Percentiles rank a stretch among this genome's conserved stretches.
phyloP scores from a whole-genome alignment of 495 filamentous ascomycete genomes.

The Hyphodiscus hymeniophilus region DNA sequence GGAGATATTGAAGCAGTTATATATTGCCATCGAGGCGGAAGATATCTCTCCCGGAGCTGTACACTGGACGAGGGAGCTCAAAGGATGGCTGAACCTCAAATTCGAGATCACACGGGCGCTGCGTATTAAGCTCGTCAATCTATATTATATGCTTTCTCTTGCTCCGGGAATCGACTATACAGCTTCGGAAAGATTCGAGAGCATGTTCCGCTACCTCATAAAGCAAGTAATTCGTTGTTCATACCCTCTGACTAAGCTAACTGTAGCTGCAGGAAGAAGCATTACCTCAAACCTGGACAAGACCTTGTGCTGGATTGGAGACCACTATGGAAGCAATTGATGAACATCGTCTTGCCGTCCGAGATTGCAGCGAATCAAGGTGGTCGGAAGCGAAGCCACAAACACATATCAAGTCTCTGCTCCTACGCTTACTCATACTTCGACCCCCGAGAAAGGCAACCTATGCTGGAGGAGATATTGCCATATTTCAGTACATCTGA shows the following conservation, averaged over 20 bases:
- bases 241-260: not conserved
- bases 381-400: slow-evolving; percentile 34
- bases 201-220: slow-evolving; percentile 90
- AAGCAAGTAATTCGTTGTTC: slow-evolving; percentile 49
- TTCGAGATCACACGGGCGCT: slow-evolving; percentile 85
- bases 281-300: slow-evolving; percentile 82
- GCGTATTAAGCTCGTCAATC: slow-evolving; percentile 70
- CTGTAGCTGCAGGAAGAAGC: slow-evolving; percentile 65
- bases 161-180: slow-evolving; percentile 79
- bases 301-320: slow-evolving; percentile 91
- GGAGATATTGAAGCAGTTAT: slow-evolving; percentile 86
- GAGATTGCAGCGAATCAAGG: slow-evolving; percentile 53
- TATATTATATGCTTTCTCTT: slow-evolving; percentile 92
- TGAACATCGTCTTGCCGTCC: slow-evolving; percentile 75
- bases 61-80: slow-evolving; percentile 94
- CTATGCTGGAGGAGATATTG: slow-evolving; percentile 87
- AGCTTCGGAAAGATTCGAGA: slow-evolving; percentile 83
- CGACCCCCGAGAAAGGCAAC: slow-evolving; percentile 74
- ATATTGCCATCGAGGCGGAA: slow-evolving; percentile 80
- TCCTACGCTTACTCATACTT: slow-evolving; percentile 87
- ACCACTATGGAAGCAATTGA: slow-evolving; percentile 85
- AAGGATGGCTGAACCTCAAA: slow-evolving; percentile 92
- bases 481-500: slow-evolving; percentile 95
- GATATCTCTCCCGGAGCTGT: slow-evolving; percentile 91
- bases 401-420: slow-evolving; percentile 71